Evolutionary conservation across 2,329 filamentous ascomycete genomes (phyloP).

Genomic region (Penicillium sp.): DNA sequence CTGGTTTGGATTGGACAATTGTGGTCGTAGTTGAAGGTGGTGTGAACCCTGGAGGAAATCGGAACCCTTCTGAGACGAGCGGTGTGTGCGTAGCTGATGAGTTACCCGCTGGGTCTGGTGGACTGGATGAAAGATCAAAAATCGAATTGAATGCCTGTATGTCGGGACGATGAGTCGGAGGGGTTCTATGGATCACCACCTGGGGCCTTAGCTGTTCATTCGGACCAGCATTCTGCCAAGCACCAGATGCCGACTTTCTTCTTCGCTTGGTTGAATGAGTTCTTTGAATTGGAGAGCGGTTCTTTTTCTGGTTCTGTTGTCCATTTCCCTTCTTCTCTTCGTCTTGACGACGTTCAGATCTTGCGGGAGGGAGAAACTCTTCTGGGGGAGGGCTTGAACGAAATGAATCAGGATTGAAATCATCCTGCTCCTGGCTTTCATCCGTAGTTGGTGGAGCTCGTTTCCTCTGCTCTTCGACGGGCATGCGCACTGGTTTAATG

Average conservation of each 20-base stretch:
- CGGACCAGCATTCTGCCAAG: conserved; percentile 7
- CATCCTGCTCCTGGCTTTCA: conserved; percentile 35
- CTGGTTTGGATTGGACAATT: conserved; percentile 22
- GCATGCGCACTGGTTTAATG: conserved; percentile 43
- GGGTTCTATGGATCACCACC: conserved; percentile 30
- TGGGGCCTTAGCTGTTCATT: conserved; percentile 17
- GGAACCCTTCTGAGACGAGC: conserved; percentile 30
- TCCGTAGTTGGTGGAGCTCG: conserved; percentile 18
- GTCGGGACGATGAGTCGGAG: conserved; percentile 2
- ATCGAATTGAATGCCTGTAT: conserved; percentile 18
- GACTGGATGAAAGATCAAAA: conserved; percentile 40
- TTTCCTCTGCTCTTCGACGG: conserved; percentile 18
- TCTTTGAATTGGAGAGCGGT: conserved; percentile 5
- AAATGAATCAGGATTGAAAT: conserved; percentile 32
- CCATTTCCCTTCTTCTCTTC: background rate
- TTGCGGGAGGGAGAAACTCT: conserved; percentile 31
- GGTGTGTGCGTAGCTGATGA: conserved; percentile 27
- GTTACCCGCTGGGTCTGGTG: conserved; percentile 39
- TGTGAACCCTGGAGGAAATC: conserved; percentile 38
- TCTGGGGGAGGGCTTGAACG: conserved; percentile 34
- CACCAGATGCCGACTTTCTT: conserved; percentile 30
- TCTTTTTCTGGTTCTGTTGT: background rate
- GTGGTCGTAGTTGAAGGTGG: conserved; percentile 29
- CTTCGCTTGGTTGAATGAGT: conserved; percentile 35
- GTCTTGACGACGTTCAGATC: conserved; percentile 11